phyloP scores from a whole-genome alignment of 2,329 filamentous ascomycete genomes.

The Davidsoniella eucalypti region DNA sequence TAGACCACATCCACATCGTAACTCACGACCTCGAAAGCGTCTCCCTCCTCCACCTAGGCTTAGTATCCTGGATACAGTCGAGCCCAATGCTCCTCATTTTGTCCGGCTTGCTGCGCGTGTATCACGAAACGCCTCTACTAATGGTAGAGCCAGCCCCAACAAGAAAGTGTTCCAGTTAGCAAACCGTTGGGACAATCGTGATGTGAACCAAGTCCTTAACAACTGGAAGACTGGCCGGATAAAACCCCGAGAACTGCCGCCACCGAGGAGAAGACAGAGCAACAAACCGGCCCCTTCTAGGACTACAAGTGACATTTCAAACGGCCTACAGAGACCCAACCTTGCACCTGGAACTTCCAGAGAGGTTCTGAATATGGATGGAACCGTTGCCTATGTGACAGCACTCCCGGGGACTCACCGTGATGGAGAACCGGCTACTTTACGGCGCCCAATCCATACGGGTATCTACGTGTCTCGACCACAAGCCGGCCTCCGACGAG shows the following conservation, averaged over 20 bases:
- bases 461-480: constrained; percentile 7
- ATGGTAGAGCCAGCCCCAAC: constrained; percentile 38
- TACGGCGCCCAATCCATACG: background rate
- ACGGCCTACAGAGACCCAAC: background rate
- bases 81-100: constrained; percentile 36
- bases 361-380: constrained; percentile 22
- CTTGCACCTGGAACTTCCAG: background rate
- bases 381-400: constrained; percentile 20
- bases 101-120: constrained; percentile 45
- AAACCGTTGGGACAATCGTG: constrained; percentile 42
- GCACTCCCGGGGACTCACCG: background rate
- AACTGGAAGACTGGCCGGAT: constrained; percentile 41
- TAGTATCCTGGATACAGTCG: constrained; percentile 44
- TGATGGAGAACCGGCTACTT: background rate
- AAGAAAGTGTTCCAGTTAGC: constrained; percentile 44
- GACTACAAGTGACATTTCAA: too few relatives aligned
- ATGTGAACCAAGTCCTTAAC: constrained; percentile 34
- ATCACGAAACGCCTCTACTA: constrained; percentile 28
- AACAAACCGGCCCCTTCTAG: too few relatives aligned
- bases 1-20: background rate
- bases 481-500: constrained; percentile 3
- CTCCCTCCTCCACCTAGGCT: constrained; percentile 27
- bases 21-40: constrained; percentile 2
- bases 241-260: constrained; percentile 8
- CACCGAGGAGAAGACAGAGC: background rate